Evolutionary conservation across 441 rosid genomes (phyloP), one percentile per base, ranked within the genome.

Genomic region (Erodium trifolium): DNA sequence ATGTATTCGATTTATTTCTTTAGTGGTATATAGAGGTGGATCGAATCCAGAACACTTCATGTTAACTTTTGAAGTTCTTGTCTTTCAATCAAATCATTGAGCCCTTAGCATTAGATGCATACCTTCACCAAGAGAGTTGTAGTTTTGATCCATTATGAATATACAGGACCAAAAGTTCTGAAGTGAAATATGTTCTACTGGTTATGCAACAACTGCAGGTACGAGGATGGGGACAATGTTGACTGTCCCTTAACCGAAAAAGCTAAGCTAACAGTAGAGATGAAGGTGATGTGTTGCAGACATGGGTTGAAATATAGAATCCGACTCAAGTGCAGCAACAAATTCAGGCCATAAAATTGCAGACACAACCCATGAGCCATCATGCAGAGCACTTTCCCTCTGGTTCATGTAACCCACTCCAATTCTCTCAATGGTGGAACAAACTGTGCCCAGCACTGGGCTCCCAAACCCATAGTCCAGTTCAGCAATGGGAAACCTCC

Each of bases 381-480:
- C 89, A 41, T 73, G 73, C 27, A 63, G 70, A 53, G 86, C 96
- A 63, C 95, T 92, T n/a, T 81, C 83, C 79, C 95, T 85, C 71
- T 87, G 96, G 78, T 90, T 90, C 72, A 92, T 81, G 83, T 87
- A 88, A 13, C 87, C 84, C 14, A 88, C 92, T 65, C 90, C 98
- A 0, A 84, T 80, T 66, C 79, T 90, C 72, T 88, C 87, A 53
- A 88, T 69, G 2, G 87, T 84, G 14, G 92, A 81, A 72, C 83
- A 81, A 18, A 83, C 85, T 0, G 92, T 85, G 31, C 92, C 95
- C 5, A 92, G 76, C 27, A 83, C 75, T 0, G 93, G 95, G 64
- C 82, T 78, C n/a, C 96, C 96, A 66, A 87, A 90, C 12, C 96
- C 92, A 13, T 87, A 92, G 72, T 92, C 90, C 75, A 92, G 63